Evolutionary conservation across 768 basidiomycete genomes (phyloP).

Genomic region (Suillus weaverae): DNA sequence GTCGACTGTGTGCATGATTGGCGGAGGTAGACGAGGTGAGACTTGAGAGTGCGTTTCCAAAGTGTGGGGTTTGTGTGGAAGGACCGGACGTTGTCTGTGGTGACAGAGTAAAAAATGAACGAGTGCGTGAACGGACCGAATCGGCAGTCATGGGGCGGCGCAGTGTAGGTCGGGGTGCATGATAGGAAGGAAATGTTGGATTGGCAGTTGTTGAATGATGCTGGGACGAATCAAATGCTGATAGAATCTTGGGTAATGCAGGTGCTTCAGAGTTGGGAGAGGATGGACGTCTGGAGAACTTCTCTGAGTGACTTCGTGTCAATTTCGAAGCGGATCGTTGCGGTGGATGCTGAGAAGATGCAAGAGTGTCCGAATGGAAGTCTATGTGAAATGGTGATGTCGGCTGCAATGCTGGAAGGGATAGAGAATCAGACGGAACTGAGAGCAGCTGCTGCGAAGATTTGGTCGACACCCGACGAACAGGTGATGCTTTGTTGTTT

Average conservation of each 20-base stretch:
- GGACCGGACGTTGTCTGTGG: constrained; percentile 18
- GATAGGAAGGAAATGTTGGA: constrained; percentile 16
- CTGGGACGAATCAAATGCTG: constrained; percentile 9
- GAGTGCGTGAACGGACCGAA: constrained; percentile 31
- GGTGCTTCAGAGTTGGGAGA: constrained; percentile 11
- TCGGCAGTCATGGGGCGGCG: constrained; percentile 47
- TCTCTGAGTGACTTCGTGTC: constrained; percentile 48
- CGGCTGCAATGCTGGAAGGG: constrained; percentile 42
- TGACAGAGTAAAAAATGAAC: constrained; percentile 31
- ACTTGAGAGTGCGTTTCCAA: constrained; percentile 12
- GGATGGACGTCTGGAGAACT: constrained; percentile 15
- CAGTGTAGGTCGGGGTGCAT: constrained; percentile 16
- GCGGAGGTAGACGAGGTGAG: constrained; percentile 13
- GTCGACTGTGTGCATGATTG: constrained; percentile 39
- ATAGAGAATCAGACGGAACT: constrained; percentile 32
- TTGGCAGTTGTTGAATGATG: constrained; percentile 21
- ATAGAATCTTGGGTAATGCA: constrained; percentile 15
- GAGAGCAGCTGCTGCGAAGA: constrained; percentile 42
- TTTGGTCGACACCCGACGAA: constrained; percentile 51
- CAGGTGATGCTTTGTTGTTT: constrained; percentile 22
- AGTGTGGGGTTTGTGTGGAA: constrained; percentile 13
- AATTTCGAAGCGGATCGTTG: constrained; percentile 31
- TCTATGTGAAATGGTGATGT: constrained; percentile 46
- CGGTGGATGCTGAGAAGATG: constrained; percentile 19
- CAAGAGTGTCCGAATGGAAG: constrained; percentile 18